Percentiles rank a stretch among this genome's conserved stretches.
Conservation (phyloP, 805 yeast genomes). For the Starmerella davenportii region DNA sequence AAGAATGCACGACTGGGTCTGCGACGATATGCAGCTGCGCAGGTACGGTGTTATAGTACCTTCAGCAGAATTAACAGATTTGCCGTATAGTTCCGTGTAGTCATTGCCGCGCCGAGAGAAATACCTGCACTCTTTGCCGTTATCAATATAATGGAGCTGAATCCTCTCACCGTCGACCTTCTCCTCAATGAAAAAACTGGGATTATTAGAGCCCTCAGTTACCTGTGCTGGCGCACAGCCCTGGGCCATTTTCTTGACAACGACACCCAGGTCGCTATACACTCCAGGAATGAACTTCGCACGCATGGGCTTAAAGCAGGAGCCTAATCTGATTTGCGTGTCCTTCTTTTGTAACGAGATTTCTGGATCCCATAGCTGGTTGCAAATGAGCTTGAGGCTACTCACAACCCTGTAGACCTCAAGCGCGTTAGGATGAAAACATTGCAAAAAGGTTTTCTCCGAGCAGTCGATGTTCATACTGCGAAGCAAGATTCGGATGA, state of each 20-base stretch:
- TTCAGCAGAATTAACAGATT: constrained; percentile 21
- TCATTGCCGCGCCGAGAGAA: constrained; percentile 57
- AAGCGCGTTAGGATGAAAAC: constrained; percentile 69
- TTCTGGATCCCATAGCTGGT: constrained; percentile 35
- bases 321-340: constrained; percentile 28
- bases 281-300: constrained; percentile 38
- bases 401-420: constrained; percentile 47
- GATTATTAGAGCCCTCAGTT: not conserved
- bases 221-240: no score
- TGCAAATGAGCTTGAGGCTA: constrained; percentile 42
- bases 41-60: constrained; percentile 43
- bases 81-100: constrained; percentile 54
- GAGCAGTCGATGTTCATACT: constrained; percentile 32
- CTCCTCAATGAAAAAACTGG: constrained; percentile 55
- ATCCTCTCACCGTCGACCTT: constrained; percentile 88
- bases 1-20: constrained; percentile 29
- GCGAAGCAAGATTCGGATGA: constrained; percentile 47
- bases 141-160: constrained; percentile 46
- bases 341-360: constrained; percentile 28
- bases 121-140: constrained; percentile 30
- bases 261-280: constrained; percentile 33
- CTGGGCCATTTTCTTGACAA: constrained; percentile 23
- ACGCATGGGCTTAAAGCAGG: constrained; percentile 61
- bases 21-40: constrained; percentile 17
- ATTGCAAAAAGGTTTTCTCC: constrained; percentile 37